A percentile compares a stretch with the other conserved stretches of the same genome.
phyloP scores from a whole-genome alignment of 768 basidiomycete genomes.

The Botryobasidium botryosum region DNA sequence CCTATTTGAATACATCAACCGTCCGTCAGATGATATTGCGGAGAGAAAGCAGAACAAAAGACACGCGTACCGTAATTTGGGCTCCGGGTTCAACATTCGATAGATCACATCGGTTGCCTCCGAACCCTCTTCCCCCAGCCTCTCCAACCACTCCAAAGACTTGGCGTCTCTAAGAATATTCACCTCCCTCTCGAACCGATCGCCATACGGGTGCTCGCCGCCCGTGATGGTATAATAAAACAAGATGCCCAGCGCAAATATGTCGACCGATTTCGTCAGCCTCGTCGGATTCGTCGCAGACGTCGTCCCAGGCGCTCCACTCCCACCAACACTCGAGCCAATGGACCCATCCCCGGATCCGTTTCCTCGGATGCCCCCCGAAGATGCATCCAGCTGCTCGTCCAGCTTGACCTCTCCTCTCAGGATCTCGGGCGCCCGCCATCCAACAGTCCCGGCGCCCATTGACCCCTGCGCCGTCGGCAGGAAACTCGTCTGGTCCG shows the following conservation, averaged over 20 bases:
- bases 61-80: constrained; percentile 46
- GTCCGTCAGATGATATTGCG: too few relatives aligned
- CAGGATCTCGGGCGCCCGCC: constrained; percentile 94
- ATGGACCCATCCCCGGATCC: constrained; percentile 38
- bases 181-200: constrained; percentile 79
- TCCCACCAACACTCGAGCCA: constrained; percentile 2
- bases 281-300: too few relatives aligned
- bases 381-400: constrained; percentile 39
- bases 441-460: constrained; percentile 88
- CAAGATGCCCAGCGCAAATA: constrained; percentile 90
- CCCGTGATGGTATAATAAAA: constrained; percentile 86
- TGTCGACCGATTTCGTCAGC: constrained; percentile 88
- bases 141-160: constrained; percentile 48
- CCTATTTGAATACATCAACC: constrained; percentile 29
- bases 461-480: constrained; percentile 81
- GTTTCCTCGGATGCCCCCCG: constrained; percentile 28
- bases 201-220: constrained; percentile 88
- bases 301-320: constrained; percentile 6
- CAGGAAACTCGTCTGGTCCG: constrained; percentile 91
- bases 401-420: constrained; percentile 88
- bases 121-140: constrained; percentile 84
- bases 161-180: constrained; percentile 82
- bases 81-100: constrained; percentile 62
- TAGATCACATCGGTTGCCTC: constrained; percentile 73
- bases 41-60: not conserved